A percentile compares a stretch with the other conserved stretches of the same genome.
Conservation (phyloP, 306 rosid genomes). For the Fragaria nilgerrensis region DNA sequence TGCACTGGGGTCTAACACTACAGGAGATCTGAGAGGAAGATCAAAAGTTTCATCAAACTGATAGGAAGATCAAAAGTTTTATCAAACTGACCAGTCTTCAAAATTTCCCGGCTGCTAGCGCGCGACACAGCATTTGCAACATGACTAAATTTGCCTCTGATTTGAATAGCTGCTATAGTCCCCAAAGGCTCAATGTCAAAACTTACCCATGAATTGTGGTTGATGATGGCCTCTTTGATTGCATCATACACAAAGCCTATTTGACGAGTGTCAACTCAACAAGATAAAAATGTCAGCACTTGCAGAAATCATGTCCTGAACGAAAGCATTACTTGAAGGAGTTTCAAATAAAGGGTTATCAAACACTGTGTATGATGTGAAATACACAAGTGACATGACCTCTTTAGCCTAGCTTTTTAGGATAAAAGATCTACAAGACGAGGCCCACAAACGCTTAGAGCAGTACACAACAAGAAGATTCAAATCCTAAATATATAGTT, state of each 20-base stretch:
- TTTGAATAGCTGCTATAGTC: not conserved
- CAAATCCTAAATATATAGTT: not conserved
- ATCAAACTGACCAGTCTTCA: not conserved
- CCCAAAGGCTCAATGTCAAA: not conserved
- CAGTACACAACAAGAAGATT: not conserved
- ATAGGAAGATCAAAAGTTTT: not conserved
- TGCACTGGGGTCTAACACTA: not conserved
- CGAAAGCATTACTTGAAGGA: not conserved
- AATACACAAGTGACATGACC: not conserved
- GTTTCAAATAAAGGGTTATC: not conserved
- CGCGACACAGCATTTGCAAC: not conserved
- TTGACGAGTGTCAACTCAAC: constrained; percentile 9
- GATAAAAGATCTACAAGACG: not conserved
- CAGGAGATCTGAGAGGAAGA: not conserved
- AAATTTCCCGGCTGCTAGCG: not conserved
- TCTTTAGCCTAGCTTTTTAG: not conserved
- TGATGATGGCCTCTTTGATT: constrained; percentile 9
- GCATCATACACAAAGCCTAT: not conserved
- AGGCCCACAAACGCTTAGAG: not conserved
- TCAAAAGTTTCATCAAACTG: not conserved
- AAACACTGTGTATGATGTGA: constrained; percentile 3
- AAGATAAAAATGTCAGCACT: not conserved
- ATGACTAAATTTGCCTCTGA: not conserved
- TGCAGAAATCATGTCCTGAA: constrained; percentile 1
- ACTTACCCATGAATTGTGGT: not conserved